Evolutionary conservation across 306 rosid species (phyloP).

Genomic region (Lupinus albus): DNA sequence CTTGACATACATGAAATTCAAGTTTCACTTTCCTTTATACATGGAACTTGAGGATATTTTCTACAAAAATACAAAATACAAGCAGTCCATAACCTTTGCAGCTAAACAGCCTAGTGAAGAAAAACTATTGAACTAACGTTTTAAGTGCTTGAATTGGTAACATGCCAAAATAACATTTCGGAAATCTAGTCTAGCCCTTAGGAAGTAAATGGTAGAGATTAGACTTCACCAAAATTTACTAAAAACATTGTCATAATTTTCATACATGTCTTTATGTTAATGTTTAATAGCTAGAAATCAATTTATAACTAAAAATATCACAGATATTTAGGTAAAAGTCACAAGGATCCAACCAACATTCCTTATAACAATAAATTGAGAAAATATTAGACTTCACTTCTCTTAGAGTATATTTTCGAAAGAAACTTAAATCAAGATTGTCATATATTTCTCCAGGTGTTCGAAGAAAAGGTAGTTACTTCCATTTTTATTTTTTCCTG

Average conservation of each 20-base stretch:
- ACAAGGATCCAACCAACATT: neutral
- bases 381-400: conserved; percentile 1
- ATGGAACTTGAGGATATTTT: conserved; percentile 4
- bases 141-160: neutral
- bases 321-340: neutral
- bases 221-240: neutral
- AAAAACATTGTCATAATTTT: neutral
- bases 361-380: neutral
- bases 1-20: conserved; percentile 4
- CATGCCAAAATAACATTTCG: neutral
- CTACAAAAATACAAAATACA: conserved; percentile 20
- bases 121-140: neutral
- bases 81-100: conserved; percentile 12
- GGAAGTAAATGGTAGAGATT: neutral
- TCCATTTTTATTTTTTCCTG: no score
- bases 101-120: conserved; percentile 1
- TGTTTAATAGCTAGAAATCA: neutral
- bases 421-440: neutral
- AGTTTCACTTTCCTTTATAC: conserved; percentile 27
- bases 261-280: neutral
- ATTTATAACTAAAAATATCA: neutral
- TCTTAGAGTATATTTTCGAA: neutral
- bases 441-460: no score
- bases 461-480: no score
- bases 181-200: neutral